A percentile compares a stretch with the other conserved stretches of the same genome.
Evolutionary conservation across 257 asterid species (phyloP).

Genomic region (Nicotiana undulata): DNA sequence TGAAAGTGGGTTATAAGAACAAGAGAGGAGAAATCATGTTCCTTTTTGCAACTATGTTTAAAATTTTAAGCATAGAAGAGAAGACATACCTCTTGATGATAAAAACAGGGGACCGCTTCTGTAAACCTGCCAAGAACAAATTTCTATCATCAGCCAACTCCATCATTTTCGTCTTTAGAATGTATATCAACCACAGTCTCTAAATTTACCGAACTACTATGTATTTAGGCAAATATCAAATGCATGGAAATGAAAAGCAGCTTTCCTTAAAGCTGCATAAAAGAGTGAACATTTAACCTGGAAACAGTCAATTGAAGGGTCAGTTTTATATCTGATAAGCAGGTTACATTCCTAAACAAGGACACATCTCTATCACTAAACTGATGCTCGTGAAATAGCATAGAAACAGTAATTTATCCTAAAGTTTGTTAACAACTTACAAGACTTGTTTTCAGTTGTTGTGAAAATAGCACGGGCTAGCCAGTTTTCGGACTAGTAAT

Average conservation of each 20-base stretch:
- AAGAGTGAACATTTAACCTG: background rate
- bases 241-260: background rate
- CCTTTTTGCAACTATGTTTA: background rate
- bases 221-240: background rate
- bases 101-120: slow-evolving; percentile 87
- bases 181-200: background rate
- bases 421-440: background rate
- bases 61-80: slow-evolving; percentile 14
- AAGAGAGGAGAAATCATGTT: background rate
- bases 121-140: slow-evolving; percentile 63
- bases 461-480: no score
- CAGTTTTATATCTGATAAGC: background rate
- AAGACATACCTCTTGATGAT: slow-evolving; percentile 80
- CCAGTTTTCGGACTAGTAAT: no score
- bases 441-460: background rate
- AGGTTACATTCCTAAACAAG: background rate
- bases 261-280: background rate
- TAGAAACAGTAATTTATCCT: background rate
- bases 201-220: background rate
- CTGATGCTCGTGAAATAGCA: background rate
- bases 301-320: background rate
- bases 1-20: background rate
- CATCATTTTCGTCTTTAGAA: background rate
- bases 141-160: background rate
- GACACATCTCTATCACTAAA: background rate